Conservation (phyloP, 192 early-diverging fungal genomes). For the Coemansia sp. region DNA sequence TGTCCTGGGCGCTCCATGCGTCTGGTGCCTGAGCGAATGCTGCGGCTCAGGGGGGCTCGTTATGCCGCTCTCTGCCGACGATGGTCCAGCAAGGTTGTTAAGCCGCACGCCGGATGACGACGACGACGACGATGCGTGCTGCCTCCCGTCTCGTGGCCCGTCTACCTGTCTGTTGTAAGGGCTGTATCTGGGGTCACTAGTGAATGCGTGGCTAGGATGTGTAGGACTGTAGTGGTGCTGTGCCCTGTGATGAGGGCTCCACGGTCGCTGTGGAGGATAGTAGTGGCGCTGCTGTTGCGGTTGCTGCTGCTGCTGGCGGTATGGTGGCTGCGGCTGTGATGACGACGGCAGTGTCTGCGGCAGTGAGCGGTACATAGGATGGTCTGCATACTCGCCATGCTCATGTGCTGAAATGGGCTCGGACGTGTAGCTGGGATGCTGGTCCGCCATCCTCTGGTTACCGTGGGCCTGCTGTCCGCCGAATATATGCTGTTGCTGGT, state of each 20-base stretch:
- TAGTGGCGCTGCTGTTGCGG: conserved; percentile 21
- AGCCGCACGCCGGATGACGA: conserved; percentile 15
- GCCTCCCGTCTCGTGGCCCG: conserved; percentile 30
- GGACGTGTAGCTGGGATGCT: neutral
- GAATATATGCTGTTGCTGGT: neutral
- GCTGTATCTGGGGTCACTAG: conserved; percentile 39
- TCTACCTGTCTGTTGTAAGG: conserved; percentile 42
- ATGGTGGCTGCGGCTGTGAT: neutral
- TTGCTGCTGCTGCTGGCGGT: conserved; percentile 15
- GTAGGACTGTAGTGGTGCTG: conserved; percentile 40
- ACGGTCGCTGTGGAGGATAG: conserved; percentile 35
- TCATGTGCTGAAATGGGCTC: neutral
- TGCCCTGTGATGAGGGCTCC: conserved; percentile 50
- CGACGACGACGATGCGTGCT: conserved; percentile 15
- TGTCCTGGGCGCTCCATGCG: conserved; percentile 28
- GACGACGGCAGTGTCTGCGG: neutral
- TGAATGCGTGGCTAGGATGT: conserved; percentile 22
- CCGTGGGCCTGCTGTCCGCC: neutral
- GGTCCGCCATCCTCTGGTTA: neutral
- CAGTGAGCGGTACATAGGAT: conserved; percentile 1
- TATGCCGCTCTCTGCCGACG: conserved; percentile 3
- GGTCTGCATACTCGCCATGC: neutral
- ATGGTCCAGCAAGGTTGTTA: conserved; percentile 10
- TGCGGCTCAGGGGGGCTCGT: conserved; percentile 15
- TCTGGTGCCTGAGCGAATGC: conserved; percentile 13